These are phyloP conservation scores for Backusella morwellensis DNA, from an alignment of 192 early-diverging fungal species.

Conservation along the genomic window DNA sequence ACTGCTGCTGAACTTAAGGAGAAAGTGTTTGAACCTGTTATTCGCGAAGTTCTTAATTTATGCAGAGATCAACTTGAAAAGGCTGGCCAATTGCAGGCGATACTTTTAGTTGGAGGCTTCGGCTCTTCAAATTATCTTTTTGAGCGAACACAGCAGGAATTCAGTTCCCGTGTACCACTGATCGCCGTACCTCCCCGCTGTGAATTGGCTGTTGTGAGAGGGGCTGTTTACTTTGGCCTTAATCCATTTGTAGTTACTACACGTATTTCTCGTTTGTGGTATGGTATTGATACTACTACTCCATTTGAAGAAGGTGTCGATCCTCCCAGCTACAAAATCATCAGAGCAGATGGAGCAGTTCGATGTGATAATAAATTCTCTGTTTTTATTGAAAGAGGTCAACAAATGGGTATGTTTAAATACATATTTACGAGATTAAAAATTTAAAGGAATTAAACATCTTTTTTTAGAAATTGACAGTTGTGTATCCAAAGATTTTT, in stretches of 20 bases:
- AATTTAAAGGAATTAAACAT: background rate
- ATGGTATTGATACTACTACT: slow-evolving; percentile 49
- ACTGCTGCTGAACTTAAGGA: slow-evolving; percentile 47
- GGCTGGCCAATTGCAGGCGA: slow-evolving; percentile 45
- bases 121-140: slow-evolving; percentile 53
- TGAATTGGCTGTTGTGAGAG: slow-evolving; percentile 53
- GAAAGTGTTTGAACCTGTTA: slow-evolving; percentile 56
- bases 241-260: slow-evolving; percentile 50
- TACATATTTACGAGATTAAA: background rate
- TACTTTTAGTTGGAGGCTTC: slow-evolving; percentile 58
- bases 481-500: slow-evolving; percentile 39
- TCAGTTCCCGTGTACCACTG: slow-evolving; percentile 41
- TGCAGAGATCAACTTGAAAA: slow-evolving; percentile 49
- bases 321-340: slow-evolving; percentile 46
- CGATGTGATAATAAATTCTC: slow-evolving; percentile 50
- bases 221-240: slow-evolving; percentile 54
- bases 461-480: slow-evolving; percentile 35
- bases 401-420: slow-evolving; percentile 21
- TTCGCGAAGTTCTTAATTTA: slow-evolving; percentile 47
- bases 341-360: slow-evolving; percentile 43
- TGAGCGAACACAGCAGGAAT: slow-evolving; percentile 48
- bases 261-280: slow-evolving; percentile 52
- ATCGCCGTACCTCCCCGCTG: slow-evolving; percentile 56
- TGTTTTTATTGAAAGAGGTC: slow-evolving; percentile 42
- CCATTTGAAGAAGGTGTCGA: slow-evolving; percentile 52